Conservation (phyloP, 805 yeast genomes). For the Kodamaea kaohsiungensis region DNA sequence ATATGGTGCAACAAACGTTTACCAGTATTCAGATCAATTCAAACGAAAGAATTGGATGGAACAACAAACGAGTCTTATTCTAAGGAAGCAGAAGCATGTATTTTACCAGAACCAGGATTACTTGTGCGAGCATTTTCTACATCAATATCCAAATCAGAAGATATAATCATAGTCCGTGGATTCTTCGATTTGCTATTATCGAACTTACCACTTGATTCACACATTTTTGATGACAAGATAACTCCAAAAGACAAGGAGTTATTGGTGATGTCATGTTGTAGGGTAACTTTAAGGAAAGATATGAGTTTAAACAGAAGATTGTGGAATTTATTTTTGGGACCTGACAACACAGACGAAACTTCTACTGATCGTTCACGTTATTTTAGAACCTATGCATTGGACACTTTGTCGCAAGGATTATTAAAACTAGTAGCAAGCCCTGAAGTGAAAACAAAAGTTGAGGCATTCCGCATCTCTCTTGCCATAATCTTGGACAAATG, state of each 20-base stretch:
- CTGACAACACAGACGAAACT: slow-evolving; percentile 41
- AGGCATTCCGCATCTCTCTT: slow-evolving; percentile 63
- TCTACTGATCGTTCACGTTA: slow-evolving; percentile 46
- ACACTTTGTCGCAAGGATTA: slow-evolving; percentile 54
- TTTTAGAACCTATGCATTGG: slow-evolving; percentile 59
- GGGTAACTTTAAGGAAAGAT: slow-evolving; percentile 75
- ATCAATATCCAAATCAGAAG: slow-evolving; percentile 55
- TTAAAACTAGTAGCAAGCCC: slow-evolving; percentile 43
- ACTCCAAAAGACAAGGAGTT: slow-evolving; percentile 55
- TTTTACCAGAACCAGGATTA: slow-evolving; percentile 78
- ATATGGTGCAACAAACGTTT: slow-evolving; percentile 68
- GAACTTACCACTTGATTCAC: slow-evolving; percentile 65
- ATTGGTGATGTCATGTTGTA: slow-evolving; percentile 62
- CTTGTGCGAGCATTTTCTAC: slow-evolving; percentile 70
- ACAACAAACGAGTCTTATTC: slow-evolving; percentile 22
- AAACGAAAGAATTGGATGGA: slow-evolving; percentile 23
- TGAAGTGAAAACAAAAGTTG: slow-evolving; percentile 8
- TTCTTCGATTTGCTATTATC: slow-evolving; percentile 77
- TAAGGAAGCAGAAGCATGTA: slow-evolving; percentile 58
- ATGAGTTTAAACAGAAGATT: slow-evolving; percentile 93
- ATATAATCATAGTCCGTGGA: slow-evolving; percentile 78
- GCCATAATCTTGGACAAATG: slow-evolving; percentile 83
- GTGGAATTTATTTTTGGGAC: slow-evolving; percentile 93
- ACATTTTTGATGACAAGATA: slow-evolving; percentile 50
- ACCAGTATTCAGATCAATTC: slow-evolving; percentile 52